Evolutionary conservation across 345 rosid genomes (phyloP), one percentile per base, ranked within the genome.

Genomic region (Salix suchowensis): DNA sequence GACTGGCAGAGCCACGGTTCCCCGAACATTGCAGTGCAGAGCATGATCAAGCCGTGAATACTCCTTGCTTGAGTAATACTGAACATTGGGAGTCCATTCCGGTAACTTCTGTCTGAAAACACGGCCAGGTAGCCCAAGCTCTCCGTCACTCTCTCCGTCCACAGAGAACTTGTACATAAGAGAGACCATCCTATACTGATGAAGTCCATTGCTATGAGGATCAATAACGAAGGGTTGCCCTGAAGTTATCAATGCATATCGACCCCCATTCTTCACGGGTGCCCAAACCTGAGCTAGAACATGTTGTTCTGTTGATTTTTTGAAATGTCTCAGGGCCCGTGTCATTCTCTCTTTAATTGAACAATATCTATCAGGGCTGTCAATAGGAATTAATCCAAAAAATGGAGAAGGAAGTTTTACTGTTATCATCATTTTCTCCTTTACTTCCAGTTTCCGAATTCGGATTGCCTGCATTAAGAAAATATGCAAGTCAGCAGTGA

Each of bases 61-160:
- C 88, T 95, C 98, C 80, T 83, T 88, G 80, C 87, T 86, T 0
- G 97, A 88, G 85, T 92, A 95, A 71, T 90, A 95, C 88, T 90
- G 96, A 32, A 95, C 98, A 74, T 95, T 88, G 1, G 98, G 98
- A 12, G 94, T 93, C 98, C 98, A 95, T 60, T 95, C 98, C 4
- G 98, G 97, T 73, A 91, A 74, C 71, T 90, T 93, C 50, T 86
- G 88, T 82, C 72, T 76, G 88, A 91, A 95, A 86, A 93, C 98
- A 46, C 98, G 97, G 18, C 98, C 98, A 9, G 98, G 98, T 76
- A 95, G 96, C 44, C 98, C 98, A 2, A 88, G 91, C 78, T 88
- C 91, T 50, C 84, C 88, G 39, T 90, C 93, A 40, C 82, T 87
- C 82, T 86, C 97, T 64, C 89, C 89, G 68, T 91, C 98, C 77